Evolutionary conservation across 176 grass and related monocot species (phyloP), one percentile per base, ranked within the genome.

Genomic region (Hsuehochloa calcarea): DNA sequence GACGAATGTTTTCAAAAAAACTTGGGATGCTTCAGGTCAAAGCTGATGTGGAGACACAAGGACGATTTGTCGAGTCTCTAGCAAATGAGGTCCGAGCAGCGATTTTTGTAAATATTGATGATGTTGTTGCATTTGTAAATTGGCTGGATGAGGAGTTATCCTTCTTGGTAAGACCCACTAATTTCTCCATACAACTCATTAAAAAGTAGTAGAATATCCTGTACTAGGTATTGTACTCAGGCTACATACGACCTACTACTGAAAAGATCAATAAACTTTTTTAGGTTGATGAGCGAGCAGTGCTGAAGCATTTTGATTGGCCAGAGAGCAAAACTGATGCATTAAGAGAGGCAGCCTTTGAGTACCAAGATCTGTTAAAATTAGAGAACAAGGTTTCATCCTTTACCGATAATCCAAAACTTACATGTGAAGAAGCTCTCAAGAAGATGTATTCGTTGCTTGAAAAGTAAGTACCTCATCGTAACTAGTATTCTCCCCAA

Each of bases 361-460:
- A 97, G 72, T 84, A 91, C 50, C 90, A 94, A 62, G 95, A 97
- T 72, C 85, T 97, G 70, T 13, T 88, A 44, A 97, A 97, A 71
- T 71, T 98, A 81, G 84, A 95, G 80, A 90, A 87, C 26, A 85
- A 80, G 84, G 88, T 90, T 62, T 87, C 96, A 70, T 86, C 89
- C 13, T 98, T 95, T 26, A 63, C 66, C 3, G 91, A 95, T 38
- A 90, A 95, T 74, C 91, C 85, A 11, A 92, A 90, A 65, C 77
- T 95, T 76, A 29, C 87, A 63, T 98, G 93, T 67, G 96, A 98
- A 87, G 83, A 87, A 68, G 96, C 93, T 52, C 86, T 98, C 20
- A 98, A 98, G 77, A 98, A 93, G 87, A 98, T 95, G 96, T 98
- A 98, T 55, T 92, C 90, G 11, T 85, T 95, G 86, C 96, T 98